These are phyloP conservation scores for Colletotrichum orbiculare DNA, from an alignment of 2,329 filamentous ascomycete species.

Conservation along the genomic window DNA sequence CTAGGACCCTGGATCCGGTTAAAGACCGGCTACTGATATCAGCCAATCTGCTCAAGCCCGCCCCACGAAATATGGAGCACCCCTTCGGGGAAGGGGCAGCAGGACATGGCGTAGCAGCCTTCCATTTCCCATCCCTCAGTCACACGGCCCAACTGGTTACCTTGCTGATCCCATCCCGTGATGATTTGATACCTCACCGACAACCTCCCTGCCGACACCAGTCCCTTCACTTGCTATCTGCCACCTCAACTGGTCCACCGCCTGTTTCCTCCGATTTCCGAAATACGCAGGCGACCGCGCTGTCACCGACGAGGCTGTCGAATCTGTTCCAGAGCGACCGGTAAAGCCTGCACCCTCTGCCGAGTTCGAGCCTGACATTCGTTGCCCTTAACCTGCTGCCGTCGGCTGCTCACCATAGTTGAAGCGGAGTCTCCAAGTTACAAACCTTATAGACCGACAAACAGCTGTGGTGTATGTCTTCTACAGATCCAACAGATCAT, in stretches of 20 bases:
- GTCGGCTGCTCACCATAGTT: constrained; percentile 19
- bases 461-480: constrained; percentile 37
- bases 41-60: background rate
- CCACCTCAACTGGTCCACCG: background rate
- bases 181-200: constrained; percentile 16
- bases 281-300: no score
- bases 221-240: background rate
- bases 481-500: constrained; percentile 30
- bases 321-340: constrained; percentile 24
- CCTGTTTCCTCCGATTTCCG: background rate
- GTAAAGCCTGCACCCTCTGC: constrained; percentile 21
- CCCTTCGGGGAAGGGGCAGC: constrained; percentile 3
- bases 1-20: constrained; percentile 35
- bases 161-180: constrained; percentile 28
- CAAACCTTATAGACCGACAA: background rate
- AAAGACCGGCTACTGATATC: constrained; percentile 26
- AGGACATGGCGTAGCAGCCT: constrained; percentile 21
- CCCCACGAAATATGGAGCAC: constrained; percentile 32
- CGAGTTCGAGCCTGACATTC: constrained; percentile 29
- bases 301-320: background rate
- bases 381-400: constrained; percentile 12
- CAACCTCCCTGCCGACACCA: background rate
- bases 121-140: constrained; percentile 11
- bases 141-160: constrained; percentile 29
- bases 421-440: constrained; percentile 3